Evolutionary conservation across 2,329 filamentous ascomycete genomes (phyloP).

Genomic region (Alternaria sp.): DNA sequence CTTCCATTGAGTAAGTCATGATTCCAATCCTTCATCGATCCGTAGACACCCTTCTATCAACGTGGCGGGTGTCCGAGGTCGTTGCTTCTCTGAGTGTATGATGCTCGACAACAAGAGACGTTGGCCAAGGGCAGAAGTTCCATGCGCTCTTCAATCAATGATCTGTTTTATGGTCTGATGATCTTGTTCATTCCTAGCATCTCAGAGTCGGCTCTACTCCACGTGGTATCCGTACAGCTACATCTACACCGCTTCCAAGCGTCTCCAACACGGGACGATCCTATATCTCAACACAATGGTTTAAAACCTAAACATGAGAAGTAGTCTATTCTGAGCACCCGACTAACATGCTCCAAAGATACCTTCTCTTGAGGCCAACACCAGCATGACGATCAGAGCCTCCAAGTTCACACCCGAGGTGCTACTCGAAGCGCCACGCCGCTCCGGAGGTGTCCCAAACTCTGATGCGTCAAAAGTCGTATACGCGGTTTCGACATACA

Average conservation of each 20-base stretch:
- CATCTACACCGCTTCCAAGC: neutral
- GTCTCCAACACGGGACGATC: neutral
- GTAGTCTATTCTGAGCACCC: neutral
- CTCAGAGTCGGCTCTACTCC: neutral
- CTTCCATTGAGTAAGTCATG: neutral
- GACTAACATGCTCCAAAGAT: neutral
- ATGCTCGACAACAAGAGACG: neutral
- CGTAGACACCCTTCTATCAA: neutral
- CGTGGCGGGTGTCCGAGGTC: neutral
- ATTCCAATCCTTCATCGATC: neutral
- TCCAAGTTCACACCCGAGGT: conserved; percentile 78
- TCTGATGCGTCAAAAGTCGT: conserved; percentile 67
- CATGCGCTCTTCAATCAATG: neutral
- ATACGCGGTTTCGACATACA: conserved; percentile 77
- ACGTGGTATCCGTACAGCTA: neutral
- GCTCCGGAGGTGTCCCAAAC: conserved; percentile 75
- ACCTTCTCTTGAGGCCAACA: neutral
- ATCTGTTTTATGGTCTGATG: neutral
- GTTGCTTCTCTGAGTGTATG: neutral
- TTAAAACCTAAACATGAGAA: neutral
- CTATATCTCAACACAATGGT: neutral
- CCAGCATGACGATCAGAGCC: conserved; percentile 72
- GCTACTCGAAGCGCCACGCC: conserved; percentile 75
- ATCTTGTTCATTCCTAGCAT: neutral
- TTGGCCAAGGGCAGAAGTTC: neutral